Evolutionary conservation across 2,329 filamentous ascomycete genomes (phyloP).

Genomic region (Lachnum nothofagi): DNA sequence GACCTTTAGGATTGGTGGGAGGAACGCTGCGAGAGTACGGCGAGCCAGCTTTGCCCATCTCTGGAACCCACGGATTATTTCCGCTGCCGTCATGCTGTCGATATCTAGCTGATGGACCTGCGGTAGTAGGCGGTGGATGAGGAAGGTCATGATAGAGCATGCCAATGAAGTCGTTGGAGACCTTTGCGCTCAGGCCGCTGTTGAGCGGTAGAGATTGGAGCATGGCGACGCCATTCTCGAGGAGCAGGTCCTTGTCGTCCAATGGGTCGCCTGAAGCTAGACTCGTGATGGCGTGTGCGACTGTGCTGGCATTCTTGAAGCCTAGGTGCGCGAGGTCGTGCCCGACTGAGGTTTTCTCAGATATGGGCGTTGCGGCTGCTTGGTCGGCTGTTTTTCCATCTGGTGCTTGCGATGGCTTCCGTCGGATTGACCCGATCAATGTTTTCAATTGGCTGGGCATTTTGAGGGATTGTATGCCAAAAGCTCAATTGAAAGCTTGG

Average conservation of each 20-base stretch:
- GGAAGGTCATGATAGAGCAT: conserved; percentile 51
- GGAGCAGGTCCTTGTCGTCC: conserved; percentile 42
- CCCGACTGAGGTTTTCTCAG: conserved; percentile 37
- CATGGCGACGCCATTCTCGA: conserved; percentile 49
- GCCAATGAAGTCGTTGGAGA: conserved; percentile 46
- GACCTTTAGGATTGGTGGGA: conserved; percentile 44
- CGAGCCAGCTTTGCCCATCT: conserved; percentile 49
- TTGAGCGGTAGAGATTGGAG: conserved; percentile 46
- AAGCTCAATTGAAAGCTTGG: neutral
- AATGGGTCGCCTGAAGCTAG: conserved; percentile 42
- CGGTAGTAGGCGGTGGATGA: conserved; percentile 43
- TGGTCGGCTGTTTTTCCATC: conserved; percentile 42
- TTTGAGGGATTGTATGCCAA: conserved; percentile 3
- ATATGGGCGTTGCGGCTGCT: conserved; percentile 28
- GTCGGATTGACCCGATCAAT: conserved; percentile 41
- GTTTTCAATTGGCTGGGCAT: conserved; percentile 36
- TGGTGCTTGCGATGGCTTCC: conserved; percentile 42
- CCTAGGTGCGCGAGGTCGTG: conserved; percentile 38
- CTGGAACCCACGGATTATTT: conserved; percentile 45
- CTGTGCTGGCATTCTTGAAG: conserved; percentile 36
- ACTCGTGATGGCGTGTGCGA: conserved; percentile 38
- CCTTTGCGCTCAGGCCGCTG: conserved; percentile 43
- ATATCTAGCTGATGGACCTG: conserved; percentile 42
- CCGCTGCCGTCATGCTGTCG: conserved; percentile 40
- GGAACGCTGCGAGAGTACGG: conserved; percentile 43